Base-by-base conservation (phyloP, 169 alveolate species). In the Theileria luwenshuni region DNA sequence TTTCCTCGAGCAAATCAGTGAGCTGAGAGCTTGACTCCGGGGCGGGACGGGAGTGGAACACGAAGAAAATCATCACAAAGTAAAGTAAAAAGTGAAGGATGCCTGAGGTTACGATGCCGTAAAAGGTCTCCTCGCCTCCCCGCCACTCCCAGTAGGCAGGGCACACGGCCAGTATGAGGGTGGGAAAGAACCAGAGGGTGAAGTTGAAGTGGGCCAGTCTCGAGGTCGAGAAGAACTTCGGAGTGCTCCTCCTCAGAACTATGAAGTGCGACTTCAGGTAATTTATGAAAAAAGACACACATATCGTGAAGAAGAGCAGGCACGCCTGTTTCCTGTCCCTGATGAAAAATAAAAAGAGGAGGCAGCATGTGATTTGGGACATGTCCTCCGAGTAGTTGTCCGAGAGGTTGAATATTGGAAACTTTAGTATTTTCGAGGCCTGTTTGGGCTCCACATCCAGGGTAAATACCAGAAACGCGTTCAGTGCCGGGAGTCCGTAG, bases 121-220 rank as follows among this genome's bases (percentile, higher is more conserved):
- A 5, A 0, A 68, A 6, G 43, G 67, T 56, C 7, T 42, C 76
- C 33, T 79, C 76, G 30, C 47, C 56, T 35, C 64, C 63, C 1
- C 89, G 73, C 89, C 89, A 81, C 25, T 71, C 62, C 89, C 89
- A 81, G 48, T 81, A 81, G 33, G 67, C 23, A 10, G 89, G 89
- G 32, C 84, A 73, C 30, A 71, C 81, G 19, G 89, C 84, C 58
- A 81, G 45, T 38, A 81, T 8, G 30, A 74, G 75, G 5, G 89
- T 81, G 8, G 89, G 89, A 21, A 81, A 38, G 0, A 75, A 43
- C 89, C 89, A 81, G 23, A 81, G 15, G 1, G 54, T 12, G 25
- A 73, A 23, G 25, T 84, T 74, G 48, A 64, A 48, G 80, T 67
- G 33, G 23, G 59, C 35, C 12, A 58, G 13, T 17, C 59, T 25